Evolutionary conservation across 805 yeast species (phyloP).

Genomic region (Pichia californica): DNA sequence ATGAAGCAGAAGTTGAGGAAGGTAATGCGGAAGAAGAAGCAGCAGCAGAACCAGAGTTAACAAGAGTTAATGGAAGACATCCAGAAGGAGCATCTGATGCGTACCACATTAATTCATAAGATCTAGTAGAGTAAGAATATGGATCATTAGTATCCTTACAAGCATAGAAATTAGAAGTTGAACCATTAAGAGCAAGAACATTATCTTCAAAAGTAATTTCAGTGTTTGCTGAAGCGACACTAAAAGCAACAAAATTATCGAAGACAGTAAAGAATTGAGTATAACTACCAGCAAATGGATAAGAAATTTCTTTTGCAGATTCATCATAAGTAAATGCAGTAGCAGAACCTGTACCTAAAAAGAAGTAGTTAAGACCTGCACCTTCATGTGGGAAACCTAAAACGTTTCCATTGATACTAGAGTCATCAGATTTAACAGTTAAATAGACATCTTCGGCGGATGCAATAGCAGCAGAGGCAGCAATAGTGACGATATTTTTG

Average conservation of each 20-base stretch:
- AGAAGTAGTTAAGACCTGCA: slow-evolving; percentile 40
- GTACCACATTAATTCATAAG: slow-evolving; percentile 28
- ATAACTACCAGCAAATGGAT: not conserved
- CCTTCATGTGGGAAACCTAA: slow-evolving; percentile 38
- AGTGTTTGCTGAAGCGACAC: slow-evolving; percentile 13
- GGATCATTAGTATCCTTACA: slow-evolving; percentile 40
- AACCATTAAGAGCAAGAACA: slow-evolving; percentile 26
- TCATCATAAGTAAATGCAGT: slow-evolving; percentile 15
- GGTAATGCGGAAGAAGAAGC: not conserved
- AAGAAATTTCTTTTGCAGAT: slow-evolving; percentile 4
- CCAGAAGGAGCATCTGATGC: slow-evolving; percentile 19
- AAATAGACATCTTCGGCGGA: slow-evolving; percentile 20
- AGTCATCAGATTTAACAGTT: slow-evolving; percentile 23
- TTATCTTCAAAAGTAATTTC: slow-evolving; percentile 17
- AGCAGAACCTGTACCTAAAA: slow-evolving; percentile 15
- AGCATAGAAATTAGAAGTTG: slow-evolving; percentile 33
- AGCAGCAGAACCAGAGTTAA: not conserved
- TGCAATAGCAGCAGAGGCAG: slow-evolving; percentile 10
- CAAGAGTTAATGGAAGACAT: not conserved
- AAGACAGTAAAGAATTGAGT: slow-evolving; percentile 1
- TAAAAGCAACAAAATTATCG: slow-evolving; percentile 10
- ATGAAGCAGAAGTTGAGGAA: not conserved
- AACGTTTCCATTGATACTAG: slow-evolving; percentile 24
- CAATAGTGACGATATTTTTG: slow-evolving; percentile 3
- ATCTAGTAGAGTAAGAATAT: slow-evolving; percentile 30